A percentile compares a stretch with the other conserved stretches of the same genome.
These are phyloP conservation scores for Chytriomyces sp. DNA, from an alignment of 192 early-diverging fungal species.

Conservation along the genomic window DNA sequence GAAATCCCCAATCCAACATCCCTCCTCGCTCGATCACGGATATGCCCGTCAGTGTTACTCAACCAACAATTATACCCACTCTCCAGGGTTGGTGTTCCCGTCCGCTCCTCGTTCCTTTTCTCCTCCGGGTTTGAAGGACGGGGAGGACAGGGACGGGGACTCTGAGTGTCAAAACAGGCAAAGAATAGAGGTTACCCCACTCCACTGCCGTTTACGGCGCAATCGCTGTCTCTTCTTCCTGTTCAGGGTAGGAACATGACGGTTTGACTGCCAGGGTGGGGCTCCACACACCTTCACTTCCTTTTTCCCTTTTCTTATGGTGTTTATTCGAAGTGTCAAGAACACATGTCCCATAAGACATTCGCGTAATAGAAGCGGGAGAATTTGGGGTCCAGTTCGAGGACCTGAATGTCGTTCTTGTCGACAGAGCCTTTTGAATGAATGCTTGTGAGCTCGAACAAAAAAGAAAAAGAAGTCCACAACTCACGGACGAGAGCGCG, in stretches of 20 bases:
- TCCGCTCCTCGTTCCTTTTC: background rate
- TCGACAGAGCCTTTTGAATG: background rate
- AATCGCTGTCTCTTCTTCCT: conserved; percentile 3
- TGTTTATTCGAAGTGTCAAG: background rate
- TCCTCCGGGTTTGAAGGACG: background rate
- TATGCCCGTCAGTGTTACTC: conserved; percentile 16
- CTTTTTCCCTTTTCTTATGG: background rate
- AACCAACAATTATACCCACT: background rate
- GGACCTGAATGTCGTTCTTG: conserved; percentile 14
- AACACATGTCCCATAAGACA: conserved; percentile 29
- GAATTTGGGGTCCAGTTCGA: conserved; percentile 14
- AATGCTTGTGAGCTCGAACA: background rate
- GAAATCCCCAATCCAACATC: background rate
- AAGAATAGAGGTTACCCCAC: background rate
- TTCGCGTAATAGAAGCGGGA: conserved; percentile 24
- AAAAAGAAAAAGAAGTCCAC: background rate
- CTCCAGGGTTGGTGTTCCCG: background rate
- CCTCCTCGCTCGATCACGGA: background rate
- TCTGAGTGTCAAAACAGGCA: conserved; percentile 18
- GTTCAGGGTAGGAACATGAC: background rate
- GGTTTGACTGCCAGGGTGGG: conserved; percentile 5
- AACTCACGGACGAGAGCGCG: conserved; percentile 20
- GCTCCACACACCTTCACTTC: background rate
- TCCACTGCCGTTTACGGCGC: conserved; percentile 14
- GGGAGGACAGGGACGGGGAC: background rate